A percentile compares a stretch with the other conserved stretches of the same genome.
phyloP scores from a whole-genome alignment of 192 early-diverging fungal species.

The Funneliformis mosseae region DNA sequence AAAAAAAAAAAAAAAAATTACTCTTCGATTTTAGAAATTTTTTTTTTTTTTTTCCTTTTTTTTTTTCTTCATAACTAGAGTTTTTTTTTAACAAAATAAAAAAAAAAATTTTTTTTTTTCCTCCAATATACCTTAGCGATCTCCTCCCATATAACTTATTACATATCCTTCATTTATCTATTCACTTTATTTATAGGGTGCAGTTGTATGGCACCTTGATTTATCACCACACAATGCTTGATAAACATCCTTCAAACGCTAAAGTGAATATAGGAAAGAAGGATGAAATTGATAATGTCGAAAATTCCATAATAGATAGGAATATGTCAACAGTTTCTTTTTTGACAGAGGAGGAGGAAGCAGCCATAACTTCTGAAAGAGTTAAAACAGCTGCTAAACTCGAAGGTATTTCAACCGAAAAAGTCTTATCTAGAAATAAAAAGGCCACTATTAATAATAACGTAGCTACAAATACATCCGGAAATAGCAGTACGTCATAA shows the following conservation, averaged over 20 bases:
- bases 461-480: neutral
- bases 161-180: neutral
- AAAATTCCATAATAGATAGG: neutral
- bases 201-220: conserved; percentile 23
- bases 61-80: too few relatives aligned
- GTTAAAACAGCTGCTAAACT: conserved; percentile 25
- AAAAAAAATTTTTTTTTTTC: too few relatives aligned
- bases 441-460: neutral
- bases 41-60: too few relatives aligned
- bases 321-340: too few relatives aligned
- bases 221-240: conserved; percentile 8
- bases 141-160: too few relatives aligned
- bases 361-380: neutral
- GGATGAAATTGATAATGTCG: conserved; percentile 2
- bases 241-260: conserved; percentile 2
- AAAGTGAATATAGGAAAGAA: neutral
- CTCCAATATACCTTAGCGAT: too few relatives aligned
- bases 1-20: too few relatives aligned
- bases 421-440: neutral
- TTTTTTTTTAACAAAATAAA: neutral
- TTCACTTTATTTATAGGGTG: neutral
- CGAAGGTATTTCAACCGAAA: neutral
- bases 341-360: neutral
- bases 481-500: neutral
- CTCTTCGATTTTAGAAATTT: too few relatives aligned